A percentile compares a stretch with the other conserved stretches of the same genome.
phyloP scores from a whole-genome alignment of 2,329 filamentous ascomycete species.

The Lachnellula occidentalis region DNA sequence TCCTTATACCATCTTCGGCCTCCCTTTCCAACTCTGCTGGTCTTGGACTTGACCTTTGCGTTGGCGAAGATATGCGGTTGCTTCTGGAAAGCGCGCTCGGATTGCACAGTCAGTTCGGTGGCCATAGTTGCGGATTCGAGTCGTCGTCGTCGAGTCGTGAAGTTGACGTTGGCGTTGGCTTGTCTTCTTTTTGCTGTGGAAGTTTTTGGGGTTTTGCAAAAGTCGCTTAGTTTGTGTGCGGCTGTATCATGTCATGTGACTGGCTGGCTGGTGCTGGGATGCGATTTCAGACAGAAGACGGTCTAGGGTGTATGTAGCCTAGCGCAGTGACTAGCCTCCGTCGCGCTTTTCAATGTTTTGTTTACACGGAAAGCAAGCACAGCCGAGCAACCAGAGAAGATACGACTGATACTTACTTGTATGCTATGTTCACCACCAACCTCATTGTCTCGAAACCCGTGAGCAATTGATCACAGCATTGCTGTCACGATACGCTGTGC shows the following conservation, averaged over 20 bases:
- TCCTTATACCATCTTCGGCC: slow-evolving; percentile 99
- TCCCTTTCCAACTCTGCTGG: slow-evolving; percentile 78
- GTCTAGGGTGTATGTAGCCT: no score
- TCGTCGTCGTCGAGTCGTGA: slow-evolving; percentile 28
- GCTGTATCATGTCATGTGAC: slow-evolving; percentile 1
- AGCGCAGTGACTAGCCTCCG: slow-evolving; percentile 6
- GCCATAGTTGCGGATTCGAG: slow-evolving; percentile 57
- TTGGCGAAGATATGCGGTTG: slow-evolving; percentile 99
- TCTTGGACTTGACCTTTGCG: slow-evolving; percentile 85
- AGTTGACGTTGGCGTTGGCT: slow-evolving; percentile 12
- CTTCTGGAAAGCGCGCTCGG: slow-evolving; percentile 99
- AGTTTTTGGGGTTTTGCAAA: slow-evolving; percentile 12
- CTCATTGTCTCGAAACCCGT: background rate
- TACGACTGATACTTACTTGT: no score
- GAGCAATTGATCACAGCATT: slow-evolving; percentile 7
- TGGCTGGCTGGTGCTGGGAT: no score
- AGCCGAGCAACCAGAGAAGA: slow-evolving; percentile 13
- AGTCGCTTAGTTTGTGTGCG: slow-evolving; percentile 12
- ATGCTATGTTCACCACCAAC: slow-evolving; percentile 5
- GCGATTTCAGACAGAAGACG: no score
- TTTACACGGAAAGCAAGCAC: slow-evolving; percentile 12
- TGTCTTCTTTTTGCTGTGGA: slow-evolving; percentile 2
- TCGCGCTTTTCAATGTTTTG: slow-evolving; percentile 19
- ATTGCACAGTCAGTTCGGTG: slow-evolving; percentile 99
- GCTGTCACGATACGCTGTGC: slow-evolving; percentile 3